Percentiles rank a stretch among this genome's conserved stretches.
Conservation (phyloP, 208 protist species). For the Acanthamoeba royreba region DNA sequence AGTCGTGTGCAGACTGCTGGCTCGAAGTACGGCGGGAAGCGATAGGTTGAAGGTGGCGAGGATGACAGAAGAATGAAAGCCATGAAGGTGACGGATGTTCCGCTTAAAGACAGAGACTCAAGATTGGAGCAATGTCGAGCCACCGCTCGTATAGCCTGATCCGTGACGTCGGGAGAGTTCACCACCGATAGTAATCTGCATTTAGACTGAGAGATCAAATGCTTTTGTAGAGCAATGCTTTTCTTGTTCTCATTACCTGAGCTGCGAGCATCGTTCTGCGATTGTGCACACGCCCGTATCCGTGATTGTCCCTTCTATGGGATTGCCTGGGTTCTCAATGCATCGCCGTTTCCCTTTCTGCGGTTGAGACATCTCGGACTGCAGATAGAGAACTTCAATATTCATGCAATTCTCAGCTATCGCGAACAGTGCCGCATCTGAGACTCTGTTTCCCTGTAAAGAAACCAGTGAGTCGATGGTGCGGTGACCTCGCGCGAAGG, state of each 20-base stretch:
- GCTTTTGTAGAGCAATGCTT: not conserved
- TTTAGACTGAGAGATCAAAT: not conserved
- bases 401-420: not conserved
- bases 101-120: not conserved
- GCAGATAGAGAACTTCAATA: not conserved
- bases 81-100: not conserved
- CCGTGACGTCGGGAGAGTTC: not conserved
- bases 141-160: not conserved
- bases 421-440: not conserved
- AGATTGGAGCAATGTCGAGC: not conserved
- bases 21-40: not conserved
- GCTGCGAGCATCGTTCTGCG: not conserved
- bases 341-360: not conserved
- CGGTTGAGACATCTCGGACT: not conserved
- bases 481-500: not conserved
- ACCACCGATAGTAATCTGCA: not conserved
- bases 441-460: not conserved
- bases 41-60: not conserved
- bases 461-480: not conserved
- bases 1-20: not conserved
- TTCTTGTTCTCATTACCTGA: not conserved
- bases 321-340: not conserved
- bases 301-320: not conserved
- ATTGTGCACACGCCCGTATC: not conserved
- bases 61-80: not conserved